Conservation (phyloP, 2,329 filamentous ascomycete genomes). For the Aquanectria penicillioides region DNA sequence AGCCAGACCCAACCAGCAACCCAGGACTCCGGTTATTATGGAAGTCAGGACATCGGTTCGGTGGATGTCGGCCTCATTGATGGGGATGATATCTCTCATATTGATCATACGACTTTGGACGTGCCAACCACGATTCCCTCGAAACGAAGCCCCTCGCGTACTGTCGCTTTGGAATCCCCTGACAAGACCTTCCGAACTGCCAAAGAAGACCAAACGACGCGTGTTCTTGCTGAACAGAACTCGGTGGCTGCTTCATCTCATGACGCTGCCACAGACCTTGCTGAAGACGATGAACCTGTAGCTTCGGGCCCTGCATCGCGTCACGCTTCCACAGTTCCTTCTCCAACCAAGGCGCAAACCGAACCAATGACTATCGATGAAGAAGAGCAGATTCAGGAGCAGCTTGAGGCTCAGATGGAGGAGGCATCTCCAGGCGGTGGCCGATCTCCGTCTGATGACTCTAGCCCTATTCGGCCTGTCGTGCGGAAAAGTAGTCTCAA, state of each 20-base stretch:
- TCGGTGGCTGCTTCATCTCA: constrained; percentile 11
- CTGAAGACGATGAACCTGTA: background rate
- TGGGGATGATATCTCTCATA: constrained; percentile 30
- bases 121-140: constrained; percentile 26
- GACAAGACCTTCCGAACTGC: constrained; percentile 55
- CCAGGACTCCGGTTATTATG: constrained; percentile 77
- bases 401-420: constrained; percentile 22
- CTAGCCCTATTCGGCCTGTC: constrained; percentile 78
- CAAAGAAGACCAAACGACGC: constrained; percentile 55
- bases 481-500: constrained; percentile 94
- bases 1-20: constrained; percentile 33
- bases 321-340: background rate
- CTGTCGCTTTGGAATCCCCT: constrained; percentile 43
- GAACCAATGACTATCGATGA: constrained; percentile 1
- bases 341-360: constrained; percentile 2
- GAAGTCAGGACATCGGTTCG: constrained; percentile 62
- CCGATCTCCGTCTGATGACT: constrained; percentile 73
- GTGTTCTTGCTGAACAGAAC: constrained; percentile 21
- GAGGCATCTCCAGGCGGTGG: constrained; percentile 53
- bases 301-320: background rate
- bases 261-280: constrained; percentile 13
- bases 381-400: constrained; percentile 1
- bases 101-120: constrained; percentile 32
- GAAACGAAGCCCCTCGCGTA: constrained; percentile 38
- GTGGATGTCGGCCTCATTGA: constrained; percentile 35